Percentiles rank a stretch among this genome's conserved stretches.
phyloP scores from a whole-genome alignment of 306 rosid genomes.

The Carpinus viminea region DNA sequence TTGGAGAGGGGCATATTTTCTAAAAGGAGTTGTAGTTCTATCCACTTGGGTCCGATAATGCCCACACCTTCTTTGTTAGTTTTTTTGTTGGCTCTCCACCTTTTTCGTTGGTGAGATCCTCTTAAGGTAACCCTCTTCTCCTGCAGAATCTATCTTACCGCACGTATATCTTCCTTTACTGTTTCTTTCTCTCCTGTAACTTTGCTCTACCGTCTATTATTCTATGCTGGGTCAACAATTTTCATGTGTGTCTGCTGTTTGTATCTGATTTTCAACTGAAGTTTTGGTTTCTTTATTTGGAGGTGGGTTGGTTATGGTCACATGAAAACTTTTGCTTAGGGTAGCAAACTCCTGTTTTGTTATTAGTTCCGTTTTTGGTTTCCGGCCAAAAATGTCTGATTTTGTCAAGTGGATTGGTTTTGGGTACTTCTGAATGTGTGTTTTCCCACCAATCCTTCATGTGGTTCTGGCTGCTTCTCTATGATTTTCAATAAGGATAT shows the following conservation, averaged over 20 bases:
- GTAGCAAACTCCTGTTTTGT: neutral
- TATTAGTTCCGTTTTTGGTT: constrained; percentile 9
- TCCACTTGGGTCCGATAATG: constrained; percentile 35
- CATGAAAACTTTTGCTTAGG: neutral
- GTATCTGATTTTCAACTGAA: neutral
- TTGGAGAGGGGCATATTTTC: neutral
- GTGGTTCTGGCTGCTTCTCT: neutral
- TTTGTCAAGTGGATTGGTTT: constrained; percentile 32
- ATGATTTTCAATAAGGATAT: constrained; percentile 26
- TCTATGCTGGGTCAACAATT: neutral
- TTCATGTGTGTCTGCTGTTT: neutral
- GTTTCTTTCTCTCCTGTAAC: constrained; percentile 4
- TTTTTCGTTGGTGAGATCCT: constrained; percentile 24
- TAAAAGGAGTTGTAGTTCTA: constrained; percentile 1
- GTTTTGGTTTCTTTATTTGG: neutral
- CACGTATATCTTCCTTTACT: constrained; percentile 17
- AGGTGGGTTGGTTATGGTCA: neutral
- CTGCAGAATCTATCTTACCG: constrained; percentile 31
- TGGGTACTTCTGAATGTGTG: constrained; percentile 20
- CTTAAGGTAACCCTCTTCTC: constrained; percentile 36
- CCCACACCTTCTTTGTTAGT: constrained; percentile 8
- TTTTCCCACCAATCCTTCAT: constrained; percentile 11
- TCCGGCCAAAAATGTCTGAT: constrained; percentile 5
- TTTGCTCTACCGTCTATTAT: neutral
- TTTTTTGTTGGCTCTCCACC: constrained; percentile 17